Evolutionary conservation across 345 rosid species (phyloP), one percentile per base, ranked within the genome.

Genomic region (Rhizophora mangle): DNA sequence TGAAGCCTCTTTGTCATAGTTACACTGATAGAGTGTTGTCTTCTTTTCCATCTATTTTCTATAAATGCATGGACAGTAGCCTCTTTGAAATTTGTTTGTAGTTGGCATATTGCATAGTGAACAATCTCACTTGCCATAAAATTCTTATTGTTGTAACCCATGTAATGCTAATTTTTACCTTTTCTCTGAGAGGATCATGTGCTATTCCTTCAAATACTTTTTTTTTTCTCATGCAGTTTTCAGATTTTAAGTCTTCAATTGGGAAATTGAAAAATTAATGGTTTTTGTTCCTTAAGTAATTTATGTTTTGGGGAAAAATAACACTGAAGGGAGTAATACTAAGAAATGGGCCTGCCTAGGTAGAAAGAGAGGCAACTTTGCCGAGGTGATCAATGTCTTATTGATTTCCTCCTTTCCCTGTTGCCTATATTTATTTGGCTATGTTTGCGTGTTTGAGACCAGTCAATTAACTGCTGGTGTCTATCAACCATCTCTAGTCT

Each of bases 1-100:
- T 80, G 81, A 80, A 67, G 82, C 80, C 43, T 74, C 63, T 46
- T 43, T 53, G 88, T 82, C 86, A 82, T 76, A 78, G 84, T 74
- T 80, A 74, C 85, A 70, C 81, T 82, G 83, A 72, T 74, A 62
- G 80, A 52, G 74, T 7, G 57, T 75, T 63, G 26, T 72, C 18
- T 43, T 62, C 1, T 15, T 20, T 16, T 24, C 1, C 21, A 21
- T 11, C 30, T 8, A 31, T 30, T 56, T 20, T 64, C 1, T 10
- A 16, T 1, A 31, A 29, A 11, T 5, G 22, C 1, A 1, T 1
- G 16, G 36, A 3, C 18, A 3, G 16, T 39, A 10, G 46, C 46
- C 19, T 43, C 16, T 13, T 43, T 43, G 49, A 43, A 43, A 43
- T 43, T 43, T 43, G 18, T 43, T 43, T 43, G 5, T 43, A 13